Evolutionary conservation across 805 yeast species (phyloP).

Genomic region (Lipomyces chichibuensis): DNA sequence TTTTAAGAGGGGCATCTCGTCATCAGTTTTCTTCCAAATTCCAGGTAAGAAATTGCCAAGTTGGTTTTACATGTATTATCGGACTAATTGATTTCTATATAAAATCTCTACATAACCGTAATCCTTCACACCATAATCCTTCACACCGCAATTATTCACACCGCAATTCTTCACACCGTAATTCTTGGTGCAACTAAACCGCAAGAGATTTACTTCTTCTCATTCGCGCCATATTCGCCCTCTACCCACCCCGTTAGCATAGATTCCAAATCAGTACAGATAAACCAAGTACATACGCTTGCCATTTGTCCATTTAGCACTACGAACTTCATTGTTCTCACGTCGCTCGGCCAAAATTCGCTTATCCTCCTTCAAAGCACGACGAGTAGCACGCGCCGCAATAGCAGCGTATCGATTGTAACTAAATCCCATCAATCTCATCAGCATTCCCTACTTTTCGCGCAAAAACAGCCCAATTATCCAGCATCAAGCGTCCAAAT

Average conservation of each 20-base stretch:
- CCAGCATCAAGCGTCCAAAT: background rate
- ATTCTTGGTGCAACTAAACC: background rate
- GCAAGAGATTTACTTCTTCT: slow-evolving; percentile 8
- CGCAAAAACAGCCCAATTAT: slow-evolving; percentile 1
- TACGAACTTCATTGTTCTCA: slow-evolving; percentile 73
- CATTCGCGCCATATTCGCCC: slow-evolving; percentile 15
- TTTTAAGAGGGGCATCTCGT: too few relatives aligned
- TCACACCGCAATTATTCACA: too few relatives aligned
- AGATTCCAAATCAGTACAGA: background rate
- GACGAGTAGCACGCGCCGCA: slow-evolving; percentile 87
- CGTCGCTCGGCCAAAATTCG: slow-evolving; percentile 72
- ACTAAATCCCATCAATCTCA: slow-evolving; percentile 42
- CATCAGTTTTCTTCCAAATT: background rate
- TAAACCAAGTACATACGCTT: slow-evolving; percentile 29
- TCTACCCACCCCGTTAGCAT: slow-evolving; percentile 3
- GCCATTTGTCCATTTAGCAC: slow-evolving; percentile 73
- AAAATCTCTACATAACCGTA: background rate
- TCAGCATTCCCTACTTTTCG: slow-evolving; percentile 2
- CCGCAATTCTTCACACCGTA: background rate
- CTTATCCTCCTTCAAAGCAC: slow-evolving; percentile 82
- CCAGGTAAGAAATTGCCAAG: background rate
- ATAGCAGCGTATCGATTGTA: slow-evolving; percentile 88
- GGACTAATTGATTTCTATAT: background rate
- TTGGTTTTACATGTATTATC: background rate
- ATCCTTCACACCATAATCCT: background rate